These are phyloP conservation scores for Aspergillus ustus DNA, from an alignment of 2,329 filamentous ascomycete genomes.

Conservation along the genomic window DNA sequence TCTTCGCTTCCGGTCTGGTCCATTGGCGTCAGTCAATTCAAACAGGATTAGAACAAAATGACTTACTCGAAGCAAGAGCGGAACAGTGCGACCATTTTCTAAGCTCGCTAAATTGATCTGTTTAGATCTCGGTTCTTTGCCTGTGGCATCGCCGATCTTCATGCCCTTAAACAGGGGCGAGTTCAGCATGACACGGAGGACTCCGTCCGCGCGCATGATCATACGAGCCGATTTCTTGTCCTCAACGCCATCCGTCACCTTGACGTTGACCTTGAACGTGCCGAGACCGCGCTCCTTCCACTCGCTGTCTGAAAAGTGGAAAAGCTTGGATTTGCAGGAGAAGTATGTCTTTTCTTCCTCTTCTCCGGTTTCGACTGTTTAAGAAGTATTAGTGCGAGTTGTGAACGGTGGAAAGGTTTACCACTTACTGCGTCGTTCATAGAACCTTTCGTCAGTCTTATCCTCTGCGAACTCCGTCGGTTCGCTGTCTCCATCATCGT, in stretches of 20 bases:
- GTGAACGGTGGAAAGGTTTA: neutral
- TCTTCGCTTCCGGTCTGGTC: conserved; percentile 48
- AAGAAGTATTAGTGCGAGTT: conserved; percentile 31
- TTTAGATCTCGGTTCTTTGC: conserved; percentile 70
- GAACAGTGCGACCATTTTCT: conserved; percentile 57
- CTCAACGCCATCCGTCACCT: conserved; percentile 60
- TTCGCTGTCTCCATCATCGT: conserved; percentile 51
- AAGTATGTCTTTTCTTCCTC: conserved; percentile 78
- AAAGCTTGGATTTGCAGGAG: conserved; percentile 81
- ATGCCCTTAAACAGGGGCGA: conserved; percentile 78
- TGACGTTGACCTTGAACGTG: conserved; percentile 81
- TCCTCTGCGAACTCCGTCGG: conserved; percentile 56
- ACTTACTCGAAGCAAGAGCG: conserved; percentile 62
- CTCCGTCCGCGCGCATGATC: conserved; percentile 90
- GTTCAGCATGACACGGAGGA: conserved; percentile 84
- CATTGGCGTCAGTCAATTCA: conserved; percentile 6
- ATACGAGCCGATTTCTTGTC: conserved; percentile 66
- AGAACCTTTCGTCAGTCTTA: conserved; percentile 55
- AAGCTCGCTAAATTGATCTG: conserved; percentile 67
- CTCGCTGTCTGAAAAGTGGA: conserved; percentile 71
- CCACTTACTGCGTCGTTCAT: conserved; percentile 67
- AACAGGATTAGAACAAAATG: neutral
- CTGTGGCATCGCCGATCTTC: conserved; percentile 70
- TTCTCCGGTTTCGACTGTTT: conserved; percentile 81
- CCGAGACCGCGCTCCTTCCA: conserved; percentile 93